A percentile compares a stretch with the other conserved stretches of the same genome.
Evolutionary conservation across 2,329 filamentous ascomycete species (phyloP).

Genomic region (Colletotrichum sp.): DNA sequence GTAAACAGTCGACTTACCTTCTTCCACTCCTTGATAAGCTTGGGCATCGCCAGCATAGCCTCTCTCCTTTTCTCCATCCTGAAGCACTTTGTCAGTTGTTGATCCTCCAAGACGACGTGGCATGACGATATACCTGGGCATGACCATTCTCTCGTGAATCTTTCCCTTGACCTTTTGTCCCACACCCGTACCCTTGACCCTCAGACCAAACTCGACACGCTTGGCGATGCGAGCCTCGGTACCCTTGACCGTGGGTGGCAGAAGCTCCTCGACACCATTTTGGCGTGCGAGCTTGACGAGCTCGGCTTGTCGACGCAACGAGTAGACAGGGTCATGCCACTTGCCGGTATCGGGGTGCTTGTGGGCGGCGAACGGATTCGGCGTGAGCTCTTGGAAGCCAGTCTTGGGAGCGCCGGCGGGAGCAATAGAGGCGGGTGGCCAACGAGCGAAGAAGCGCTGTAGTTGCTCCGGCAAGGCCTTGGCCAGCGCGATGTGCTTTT

Average conservation of each 20-base stretch:
- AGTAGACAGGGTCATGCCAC: conserved; percentile 86
- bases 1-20: conserved; percentile 65
- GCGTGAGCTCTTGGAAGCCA: conserved; percentile 60
- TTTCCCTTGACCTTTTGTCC: conserved; percentile 96
- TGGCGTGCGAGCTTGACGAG: conserved; percentile 84
- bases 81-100: conserved; percentile 34
- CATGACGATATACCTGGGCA: conserved; percentile 62
- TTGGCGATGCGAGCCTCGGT: conserved; percentile 73
- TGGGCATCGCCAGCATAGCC: conserved; percentile 95
- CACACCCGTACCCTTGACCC: conserved; percentile 91
- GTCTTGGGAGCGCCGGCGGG: conserved; percentile 50
- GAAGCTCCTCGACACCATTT: conserved; percentile 79
- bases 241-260: conserved; percentile 80
- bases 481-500: conserved; percentile 62
- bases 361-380: conserved; percentile 82
- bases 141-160: conserved; percentile 86
- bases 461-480: conserved; percentile 79
- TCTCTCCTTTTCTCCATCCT: conserved; percentile 87
- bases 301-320: conserved; percentile 86
- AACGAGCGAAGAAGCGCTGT: conserved; percentile 86
- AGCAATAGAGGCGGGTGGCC: conserved; percentile 74
- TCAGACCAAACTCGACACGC: conserved; percentile 78
- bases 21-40: conserved; percentile 92
- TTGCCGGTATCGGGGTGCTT: conserved; percentile 80
- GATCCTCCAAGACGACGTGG: neutral